These are phyloP conservation scores for Pichia sorboxylosa DNA, from an alignment of 1,139 yeast species.

Conservation along the genomic window DNA sequence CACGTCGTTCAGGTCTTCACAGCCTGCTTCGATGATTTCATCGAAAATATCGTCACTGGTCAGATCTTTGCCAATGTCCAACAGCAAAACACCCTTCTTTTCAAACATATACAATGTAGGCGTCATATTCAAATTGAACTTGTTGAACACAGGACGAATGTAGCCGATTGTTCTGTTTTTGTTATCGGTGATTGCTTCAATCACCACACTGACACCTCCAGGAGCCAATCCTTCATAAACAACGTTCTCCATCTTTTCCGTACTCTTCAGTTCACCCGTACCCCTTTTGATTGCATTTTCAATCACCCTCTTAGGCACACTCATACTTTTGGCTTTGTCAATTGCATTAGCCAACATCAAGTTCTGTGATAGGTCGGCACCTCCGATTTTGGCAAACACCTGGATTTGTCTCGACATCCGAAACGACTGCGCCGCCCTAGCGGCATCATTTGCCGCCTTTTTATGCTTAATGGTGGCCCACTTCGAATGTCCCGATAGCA, in stretches of 20 bases:
- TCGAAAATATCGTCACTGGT: slow-evolving; percentile 40
- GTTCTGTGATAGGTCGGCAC: slow-evolving; percentile 49
- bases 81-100: slow-evolving; percentile 58
- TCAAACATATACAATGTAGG: slow-evolving; percentile 74
- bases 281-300: slow-evolving; percentile 84
- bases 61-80: slow-evolving; percentile 26
- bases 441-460: slow-evolving; percentile 86
- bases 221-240: slow-evolving; percentile 91
- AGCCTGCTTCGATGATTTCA: slow-evolving; percentile 65
- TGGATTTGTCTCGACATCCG: slow-evolving; percentile 64
- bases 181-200: slow-evolving; percentile 83
- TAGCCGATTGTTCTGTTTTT: slow-evolving; percentile 69
- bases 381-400: slow-evolving; percentile 59
- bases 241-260: slow-evolving; percentile 33
- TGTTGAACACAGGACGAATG: slow-evolving; percentile 66
- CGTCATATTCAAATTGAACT: slow-evolving; percentile 52
- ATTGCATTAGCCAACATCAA: slow-evolving; percentile 63
- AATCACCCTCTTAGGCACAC: slow-evolving; percentile 73
- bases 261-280: slow-evolving; percentile 40
- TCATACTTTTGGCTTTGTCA: slow-evolving; percentile 67
- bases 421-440: slow-evolving; percentile 57
- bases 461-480: slow-evolving; percentile 95
- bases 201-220: slow-evolving; percentile 75
- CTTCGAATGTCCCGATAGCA: slow-evolving; percentile 68
- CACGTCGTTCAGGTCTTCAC: slow-evolving; percentile 59